Conservation (phyloP, 768 basidiomycete species). For the Bullera alba region DNA sequence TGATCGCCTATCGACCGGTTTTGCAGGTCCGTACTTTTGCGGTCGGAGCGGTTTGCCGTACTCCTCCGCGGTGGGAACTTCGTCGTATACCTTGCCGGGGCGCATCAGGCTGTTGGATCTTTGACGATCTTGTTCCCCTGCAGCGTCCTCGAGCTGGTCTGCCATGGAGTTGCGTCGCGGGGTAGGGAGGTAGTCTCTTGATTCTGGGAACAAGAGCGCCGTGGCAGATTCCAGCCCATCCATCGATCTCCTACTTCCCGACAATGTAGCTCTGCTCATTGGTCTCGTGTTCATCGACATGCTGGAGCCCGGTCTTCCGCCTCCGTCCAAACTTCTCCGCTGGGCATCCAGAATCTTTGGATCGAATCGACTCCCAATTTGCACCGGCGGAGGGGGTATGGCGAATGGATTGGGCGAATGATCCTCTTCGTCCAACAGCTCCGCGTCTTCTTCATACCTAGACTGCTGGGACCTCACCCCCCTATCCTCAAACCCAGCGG, state of each 20-base stretch:
- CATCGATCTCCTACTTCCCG: background rate
- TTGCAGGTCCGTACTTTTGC: conserved; percentile 11
- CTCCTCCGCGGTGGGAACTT: conserved; percentile 28
- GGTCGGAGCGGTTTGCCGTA: conserved; percentile 29
- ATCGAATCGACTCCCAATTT: conserved; percentile 67
- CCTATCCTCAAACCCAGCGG: background rate
- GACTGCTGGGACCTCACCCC: no score
- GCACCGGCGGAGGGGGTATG: conserved; percentile 58
- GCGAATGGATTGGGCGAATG: conserved; percentile 57
- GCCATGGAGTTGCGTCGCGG: background rate
- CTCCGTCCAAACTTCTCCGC: conserved; percentile 1
- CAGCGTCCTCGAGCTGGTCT: background rate
- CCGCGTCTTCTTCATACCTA: conserved; percentile 4
- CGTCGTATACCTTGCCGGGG: background rate
- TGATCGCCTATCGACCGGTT: conserved; percentile 46
- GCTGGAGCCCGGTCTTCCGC: background rate
- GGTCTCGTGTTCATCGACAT: background rate
- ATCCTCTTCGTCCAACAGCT: background rate
- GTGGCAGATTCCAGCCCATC: background rate
- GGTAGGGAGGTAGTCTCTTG: background rate
- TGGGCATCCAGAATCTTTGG: conserved; percentile 55
- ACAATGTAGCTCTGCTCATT: background rate
- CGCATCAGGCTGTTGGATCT: no score
- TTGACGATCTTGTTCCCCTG: background rate
- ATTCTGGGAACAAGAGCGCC: background rate